These are phyloP conservation scores for Trichaptum fuscoviolaceum DNA, from an alignment of 768 basidiomycete species.

Conservation along the genomic window DNA sequence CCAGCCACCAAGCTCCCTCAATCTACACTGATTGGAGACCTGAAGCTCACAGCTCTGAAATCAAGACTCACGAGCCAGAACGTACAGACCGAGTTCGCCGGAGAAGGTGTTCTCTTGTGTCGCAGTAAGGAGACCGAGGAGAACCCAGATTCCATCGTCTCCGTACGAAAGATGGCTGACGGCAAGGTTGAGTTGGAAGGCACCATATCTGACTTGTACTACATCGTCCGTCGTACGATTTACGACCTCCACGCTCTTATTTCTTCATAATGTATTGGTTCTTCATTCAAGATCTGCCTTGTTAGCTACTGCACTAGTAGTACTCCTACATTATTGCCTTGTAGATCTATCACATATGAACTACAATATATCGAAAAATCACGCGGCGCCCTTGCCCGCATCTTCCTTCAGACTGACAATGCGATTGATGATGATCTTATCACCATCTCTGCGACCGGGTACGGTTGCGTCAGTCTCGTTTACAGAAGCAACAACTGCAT, in stretches of 20 bases:
- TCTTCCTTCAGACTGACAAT: slow-evolving; percentile 96
- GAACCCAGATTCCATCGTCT: slow-evolving; percentile 51
- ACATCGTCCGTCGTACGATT: slow-evolving; percentile 82
- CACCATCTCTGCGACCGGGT: slow-evolving; percentile 54
- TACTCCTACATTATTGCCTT: slow-evolving; percentile 3
- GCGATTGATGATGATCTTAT: slow-evolving; percentile 81
- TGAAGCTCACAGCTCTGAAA: slow-evolving; percentile 88
- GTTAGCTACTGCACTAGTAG: slow-evolving; percentile 5
- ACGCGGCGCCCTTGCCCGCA: slow-evolving; percentile 55
- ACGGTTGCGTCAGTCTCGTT: slow-evolving; percentile 43
- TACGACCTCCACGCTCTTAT: slow-evolving; percentile 89
- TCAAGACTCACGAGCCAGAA: slow-evolving; percentile 66
- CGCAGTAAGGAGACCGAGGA: slow-evolving; percentile 41
- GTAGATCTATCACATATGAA: neutral
- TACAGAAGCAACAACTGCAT: slow-evolving; percentile 63
- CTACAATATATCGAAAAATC: slow-evolving; percentile 6
- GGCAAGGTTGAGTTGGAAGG: slow-evolving; percentile 90
- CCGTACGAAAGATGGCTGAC: slow-evolving; percentile 81
- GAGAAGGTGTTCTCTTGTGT: slow-evolving; percentile 94
- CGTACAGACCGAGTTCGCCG: slow-evolving; percentile 91
- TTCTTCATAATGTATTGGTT: slow-evolving; percentile 40
- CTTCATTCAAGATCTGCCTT: neutral
- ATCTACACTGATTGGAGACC: slow-evolving; percentile 96
- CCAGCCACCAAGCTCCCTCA: slow-evolving; percentile 64
- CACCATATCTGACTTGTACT: slow-evolving; percentile 82